phyloP scores from a whole-genome alignment of 306 rosid species.

The Ochetophila trinervis region DNA sequence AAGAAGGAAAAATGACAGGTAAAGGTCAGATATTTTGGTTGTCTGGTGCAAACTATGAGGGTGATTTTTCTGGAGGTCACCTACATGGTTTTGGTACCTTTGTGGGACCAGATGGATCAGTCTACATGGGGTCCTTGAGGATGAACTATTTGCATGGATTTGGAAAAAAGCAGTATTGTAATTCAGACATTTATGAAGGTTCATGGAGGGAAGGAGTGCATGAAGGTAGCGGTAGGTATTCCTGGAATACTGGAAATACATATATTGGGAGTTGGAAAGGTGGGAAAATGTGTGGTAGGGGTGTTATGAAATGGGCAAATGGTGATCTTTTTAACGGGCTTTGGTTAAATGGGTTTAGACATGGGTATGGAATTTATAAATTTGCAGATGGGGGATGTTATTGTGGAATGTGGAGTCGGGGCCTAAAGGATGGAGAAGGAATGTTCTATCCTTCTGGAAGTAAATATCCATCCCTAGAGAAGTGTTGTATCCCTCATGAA shows the following conservation, averaged over 20 bases:
- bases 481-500: constrained; percentile 45
- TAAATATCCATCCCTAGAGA: constrained; percentile 60
- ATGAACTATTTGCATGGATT: constrained; percentile 80
- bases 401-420: constrained; percentile 83
- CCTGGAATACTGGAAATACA: constrained; percentile 65
- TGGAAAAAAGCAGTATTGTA: constrained; percentile 64
- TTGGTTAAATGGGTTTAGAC: constrained; percentile 74
- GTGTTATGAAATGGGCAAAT: constrained; percentile 85
- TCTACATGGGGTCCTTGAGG: constrained; percentile 78
- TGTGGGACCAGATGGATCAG: constrained; percentile 39
- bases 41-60: constrained; percentile 74
- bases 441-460: constrained; percentile 75
- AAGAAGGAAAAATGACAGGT: constrained; percentile 77
- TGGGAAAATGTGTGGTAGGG: constrained; percentile 80
- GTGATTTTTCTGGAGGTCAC: constrained; percentile 81
- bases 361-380: constrained; percentile 79
- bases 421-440: constrained; percentile 92
- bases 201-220: constrained; percentile 89
- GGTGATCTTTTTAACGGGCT: constrained; percentile 74
- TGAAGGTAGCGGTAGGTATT: constrained; percentile 76
- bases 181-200: constrained; percentile 76
- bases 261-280: constrained; percentile 81
- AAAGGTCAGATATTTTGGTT: constrained; percentile 67
- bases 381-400: constrained; percentile 76
- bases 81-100: constrained; percentile 82